Evolutionary conservation across 345 rosid genomes (phyloP).

Genomic region (Lepidium africanum): DNA sequence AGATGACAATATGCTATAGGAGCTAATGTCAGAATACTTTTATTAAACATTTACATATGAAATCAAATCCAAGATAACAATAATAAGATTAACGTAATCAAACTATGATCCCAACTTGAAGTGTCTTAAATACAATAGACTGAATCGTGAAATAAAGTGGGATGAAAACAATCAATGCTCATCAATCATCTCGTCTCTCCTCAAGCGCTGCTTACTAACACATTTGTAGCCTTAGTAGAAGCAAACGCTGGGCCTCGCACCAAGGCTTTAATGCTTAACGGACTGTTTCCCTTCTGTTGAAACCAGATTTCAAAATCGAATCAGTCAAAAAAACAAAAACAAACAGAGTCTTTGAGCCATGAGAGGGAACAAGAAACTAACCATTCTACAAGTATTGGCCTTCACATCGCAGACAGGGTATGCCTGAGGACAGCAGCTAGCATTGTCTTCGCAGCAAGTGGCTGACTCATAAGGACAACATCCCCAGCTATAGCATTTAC

Average conservation of each 20-base stretch:
- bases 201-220: slow-evolving; percentile 25
- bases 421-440: slow-evolving; percentile 78
- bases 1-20: background rate
- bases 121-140: slow-evolving; percentile 5
- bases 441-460: slow-evolving; percentile 66
- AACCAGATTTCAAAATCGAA: background rate
- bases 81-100: background rate
- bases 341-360: background rate
- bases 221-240: slow-evolving; percentile 21
- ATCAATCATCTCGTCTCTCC: background rate
- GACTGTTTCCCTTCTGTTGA: slow-evolving; percentile 54
- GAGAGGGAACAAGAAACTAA: slow-evolving; percentile 23
- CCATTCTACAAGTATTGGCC: slow-evolving; percentile 64
- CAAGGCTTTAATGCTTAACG: slow-evolving; percentile 46
- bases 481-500: slow-evolving; percentile 79
- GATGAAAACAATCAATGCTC: background rate
- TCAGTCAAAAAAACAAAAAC: background rate
- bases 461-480: slow-evolving; percentile 84
- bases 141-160: slow-evolving; percentile 1
- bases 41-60: slow-evolving; percentile 9
- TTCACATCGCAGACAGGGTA: slow-evolving; percentile 65
- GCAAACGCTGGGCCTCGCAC: slow-evolving; percentile 42
- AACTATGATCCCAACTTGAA: slow-evolving; percentile 13
- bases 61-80: background rate
- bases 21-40: background rate